Evolutionary conservation across 116 monocot species (phyloP), one percentile per base, ranked within the genome.

Genomic region (Papilionanthe hybrid): DNA sequence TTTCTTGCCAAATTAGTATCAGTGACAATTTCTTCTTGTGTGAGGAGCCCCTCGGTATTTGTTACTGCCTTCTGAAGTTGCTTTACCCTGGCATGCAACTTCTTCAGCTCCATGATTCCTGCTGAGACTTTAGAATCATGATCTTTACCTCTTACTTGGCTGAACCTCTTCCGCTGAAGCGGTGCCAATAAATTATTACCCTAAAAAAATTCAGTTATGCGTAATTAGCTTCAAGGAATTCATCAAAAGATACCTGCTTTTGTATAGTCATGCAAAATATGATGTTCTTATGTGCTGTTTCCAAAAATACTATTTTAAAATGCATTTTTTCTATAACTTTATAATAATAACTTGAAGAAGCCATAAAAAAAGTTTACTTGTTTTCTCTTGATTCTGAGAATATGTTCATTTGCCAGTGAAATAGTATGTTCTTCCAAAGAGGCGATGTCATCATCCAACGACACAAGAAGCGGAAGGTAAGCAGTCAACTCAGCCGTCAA

Each of bases 351-450:
- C 25, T 10, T 53, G 53, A 53, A 53, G 53, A 7, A 30, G 9
- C 43, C 19, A 73, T 73, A 44, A 73, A 65, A 25, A 71, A 81
- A 63, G 6, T 42, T 63, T 84, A 90, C 90, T 90, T 88, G 82
- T 15, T 75, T 79, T 78, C 79, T 79, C 53, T 82, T 83, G 53
- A 78, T 82, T 19, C 63, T 74, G 42, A 72, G 75, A 58, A 81
- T 53, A 58, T 75, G 78, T 55, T 71, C 71, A 37, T 82, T 81
- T 30, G 83, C 78, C 47, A 85, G 77, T 19, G 81, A 78, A 84
- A 87, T 63, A 27, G 83, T 90, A 45, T 53, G 72, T 41, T 85
- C 75, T 81, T 93, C 87, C 6, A 88, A 75, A 45, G 80, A 81
- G 28, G 67, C 55, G n/a, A 87, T 50, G 44, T 83, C 82, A 82